Conservation (phyloP, 352 stramenopile genomes). For the Globisporangium takayamanum region DNA sequence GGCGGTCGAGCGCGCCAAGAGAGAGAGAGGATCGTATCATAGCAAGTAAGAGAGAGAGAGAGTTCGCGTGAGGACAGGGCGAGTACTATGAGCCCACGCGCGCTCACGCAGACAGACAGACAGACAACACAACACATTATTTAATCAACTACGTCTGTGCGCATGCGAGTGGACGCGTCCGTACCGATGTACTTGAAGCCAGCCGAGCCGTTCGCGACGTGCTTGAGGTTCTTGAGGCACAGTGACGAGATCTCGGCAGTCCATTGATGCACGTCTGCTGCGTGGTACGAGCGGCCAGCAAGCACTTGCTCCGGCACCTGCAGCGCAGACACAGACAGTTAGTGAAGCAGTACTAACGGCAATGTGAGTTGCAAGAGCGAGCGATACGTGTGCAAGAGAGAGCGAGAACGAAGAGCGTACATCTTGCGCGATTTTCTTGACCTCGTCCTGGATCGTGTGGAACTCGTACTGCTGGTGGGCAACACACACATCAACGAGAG, state of each 20-base stretch:
- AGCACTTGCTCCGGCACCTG: slow-evolving; percentile 76
- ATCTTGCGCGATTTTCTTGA: slow-evolving; percentile 82
- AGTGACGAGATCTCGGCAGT: slow-evolving; percentile 67
- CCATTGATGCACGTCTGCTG: slow-evolving; percentile 76
- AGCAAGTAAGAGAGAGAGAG: neutral
- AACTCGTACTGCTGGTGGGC: slow-evolving; percentile 62
- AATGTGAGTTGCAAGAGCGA: neutral
- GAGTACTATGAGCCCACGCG: neutral
- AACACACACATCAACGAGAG: neutral
- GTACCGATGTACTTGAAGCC: slow-evolving; percentile 88
- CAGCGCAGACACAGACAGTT: neutral
- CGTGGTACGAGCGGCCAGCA: slow-evolving; percentile 61
- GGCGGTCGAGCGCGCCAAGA: neutral
- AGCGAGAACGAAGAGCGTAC: slow-evolving; percentile 19
- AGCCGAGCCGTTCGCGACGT: slow-evolving; percentile 72
- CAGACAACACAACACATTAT: neutral
- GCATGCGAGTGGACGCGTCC: no score
- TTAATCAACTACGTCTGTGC: slow-evolving; percentile 5
- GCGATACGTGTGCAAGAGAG: neutral
- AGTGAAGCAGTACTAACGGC: neutral
- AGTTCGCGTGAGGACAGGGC: neutral
- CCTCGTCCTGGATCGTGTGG: slow-evolving; percentile 77
- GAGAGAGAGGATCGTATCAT: neutral
- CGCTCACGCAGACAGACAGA: no score
- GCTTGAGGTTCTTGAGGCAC: slow-evolving; percentile 81